Percentiles rank a stretch among this genome's conserved stretches.
phyloP scores from a whole-genome alignment of 352 stramenopile species.

The Phytophthora syringae region DNA sequence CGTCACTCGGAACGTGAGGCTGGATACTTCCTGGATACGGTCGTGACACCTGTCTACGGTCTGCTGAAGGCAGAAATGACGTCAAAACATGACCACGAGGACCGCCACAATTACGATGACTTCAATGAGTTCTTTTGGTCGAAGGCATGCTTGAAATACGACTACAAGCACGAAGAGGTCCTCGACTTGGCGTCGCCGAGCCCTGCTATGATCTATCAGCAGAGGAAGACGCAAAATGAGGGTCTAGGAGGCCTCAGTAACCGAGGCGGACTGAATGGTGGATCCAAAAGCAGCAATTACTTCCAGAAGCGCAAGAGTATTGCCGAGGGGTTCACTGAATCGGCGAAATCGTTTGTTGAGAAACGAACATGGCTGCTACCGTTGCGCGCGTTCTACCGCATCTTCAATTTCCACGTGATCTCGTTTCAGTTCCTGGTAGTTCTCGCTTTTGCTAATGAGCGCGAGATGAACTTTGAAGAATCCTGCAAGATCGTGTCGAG shows the following conservation, averaged over 20 bases:
- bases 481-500: slow-evolving; percentile 90
- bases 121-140: slow-evolving; percentile 99
- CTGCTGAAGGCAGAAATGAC: slow-evolving; percentile 89
- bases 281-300: slow-evolving; percentile 25
- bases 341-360: slow-evolving; percentile 98
- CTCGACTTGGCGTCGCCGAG: slow-evolving; percentile 78
- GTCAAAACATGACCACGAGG: slow-evolving; percentile 91
- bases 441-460: slow-evolving; percentile 91
- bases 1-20: slow-evolving; percentile 85
- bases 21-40: slow-evolving; percentile 97
- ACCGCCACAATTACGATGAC: slow-evolving; percentile 98
- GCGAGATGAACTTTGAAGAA: slow-evolving; percentile 91
- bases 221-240: slow-evolving; percentile 57
- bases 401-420: slow-evolving; percentile 98
- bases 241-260: slow-evolving; percentile 40
- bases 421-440: slow-evolving; percentile 96
- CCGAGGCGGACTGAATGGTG: slow-evolving; percentile 31
- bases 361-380: slow-evolving; percentile 97
- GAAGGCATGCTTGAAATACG: slow-evolving; percentile 93
- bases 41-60: slow-evolving; percentile 96
- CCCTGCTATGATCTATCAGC: slow-evolving; percentile 55
- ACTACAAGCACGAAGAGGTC: slow-evolving; percentile 92
- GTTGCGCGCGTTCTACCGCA: slow-evolving; percentile 94
- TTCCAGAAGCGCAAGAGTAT: slow-evolving; percentile 84
- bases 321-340: slow-evolving; percentile 86